phyloP scores from a whole-genome alignment of 345 rosid genomes.

The Tarenaya hassleriana region DNA sequence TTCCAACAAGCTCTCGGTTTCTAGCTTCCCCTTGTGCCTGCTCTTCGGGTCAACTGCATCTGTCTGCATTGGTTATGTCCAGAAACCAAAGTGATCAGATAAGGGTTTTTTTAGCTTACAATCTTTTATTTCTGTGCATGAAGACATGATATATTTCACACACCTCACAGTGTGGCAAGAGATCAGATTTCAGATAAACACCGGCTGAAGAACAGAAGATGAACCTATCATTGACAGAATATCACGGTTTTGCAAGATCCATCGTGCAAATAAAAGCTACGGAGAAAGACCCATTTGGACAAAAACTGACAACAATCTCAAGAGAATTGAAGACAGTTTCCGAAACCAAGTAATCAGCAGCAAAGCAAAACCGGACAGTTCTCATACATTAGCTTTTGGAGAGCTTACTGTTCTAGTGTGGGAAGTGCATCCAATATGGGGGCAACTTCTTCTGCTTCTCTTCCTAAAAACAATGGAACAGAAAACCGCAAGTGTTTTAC shows the following conservation, averaged over 20 bases:
- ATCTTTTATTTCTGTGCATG: background rate
- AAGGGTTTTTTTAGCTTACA: too few relatives aligned
- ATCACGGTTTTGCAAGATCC: slow-evolving; percentile 12
- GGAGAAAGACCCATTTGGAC: too few relatives aligned
- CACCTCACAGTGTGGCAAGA: slow-evolving; percentile 84
- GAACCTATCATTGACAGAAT: slow-evolving; percentile 45
- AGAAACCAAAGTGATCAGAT: slow-evolving; percentile 3
- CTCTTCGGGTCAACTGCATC: slow-evolving; percentile 98
- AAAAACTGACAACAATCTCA: background rate
- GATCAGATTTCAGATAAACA: slow-evolving; percentile 81
- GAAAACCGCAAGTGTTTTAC: slow-evolving; percentile 10
- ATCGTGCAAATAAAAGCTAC: too few relatives aligned
- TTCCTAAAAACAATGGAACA: slow-evolving; percentile 42
- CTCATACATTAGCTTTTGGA: background rate
- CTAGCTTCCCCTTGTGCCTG: slow-evolving; percentile 96
- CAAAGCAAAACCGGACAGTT: background rate
- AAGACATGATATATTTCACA: slow-evolving; percentile 9
- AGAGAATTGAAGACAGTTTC: background rate
- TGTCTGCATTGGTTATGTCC: slow-evolving; percentile 31
- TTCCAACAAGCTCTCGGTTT: slow-evolving; percentile 60
- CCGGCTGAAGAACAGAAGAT: slow-evolving; percentile 98
- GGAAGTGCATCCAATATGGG: slow-evolving; percentile 93
- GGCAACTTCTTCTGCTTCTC: slow-evolving; percentile 84
- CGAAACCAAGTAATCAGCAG: background rate
- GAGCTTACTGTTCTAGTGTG: slow-evolving; percentile 77